phyloP scores from a whole-genome alignment of 345 rosid species.

The Theobroma cacao region DNA sequence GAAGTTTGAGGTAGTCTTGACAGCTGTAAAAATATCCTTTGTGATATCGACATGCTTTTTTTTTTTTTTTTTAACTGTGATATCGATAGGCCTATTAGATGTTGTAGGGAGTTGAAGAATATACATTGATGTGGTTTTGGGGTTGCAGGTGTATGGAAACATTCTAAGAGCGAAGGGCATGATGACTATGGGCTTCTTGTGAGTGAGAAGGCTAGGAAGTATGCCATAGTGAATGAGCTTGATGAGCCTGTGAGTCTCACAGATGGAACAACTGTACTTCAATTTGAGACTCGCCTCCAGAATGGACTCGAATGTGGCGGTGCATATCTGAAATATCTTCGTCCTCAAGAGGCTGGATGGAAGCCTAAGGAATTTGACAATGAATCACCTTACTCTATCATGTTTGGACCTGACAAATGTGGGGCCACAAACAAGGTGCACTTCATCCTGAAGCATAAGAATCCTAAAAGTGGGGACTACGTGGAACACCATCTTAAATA shows the following conservation, averaged over 20 bases:
- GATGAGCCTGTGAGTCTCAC: conserved; percentile 54
- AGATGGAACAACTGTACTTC: conserved; percentile 70
- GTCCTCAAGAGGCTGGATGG: conserved; percentile 85
- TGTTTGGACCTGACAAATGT: conserved; percentile 95
- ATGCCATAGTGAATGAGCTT: conserved; percentile 76
- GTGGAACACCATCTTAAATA: conserved; percentile 78
- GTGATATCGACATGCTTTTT: neutral
- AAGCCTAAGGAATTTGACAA: conserved; percentile 54
- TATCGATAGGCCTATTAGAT: neutral
- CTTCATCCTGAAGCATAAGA: conserved; percentile 84
- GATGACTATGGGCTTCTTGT: conserved; percentile 87
- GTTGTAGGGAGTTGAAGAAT: neutral
- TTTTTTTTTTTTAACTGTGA: neutral
- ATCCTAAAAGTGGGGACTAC: conserved; percentile 80
- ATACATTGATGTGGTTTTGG: conserved; percentile 4
- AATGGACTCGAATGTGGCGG: conserved; percentile 92
- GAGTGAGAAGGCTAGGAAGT: conserved; percentile 70
- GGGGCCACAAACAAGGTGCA: conserved; percentile 89
- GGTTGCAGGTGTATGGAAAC: conserved; percentile 72
- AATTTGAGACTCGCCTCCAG: conserved; percentile 74
- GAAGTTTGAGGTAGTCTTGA: neutral
- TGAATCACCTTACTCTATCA: conserved; percentile 79
- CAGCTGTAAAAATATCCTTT: neutral
- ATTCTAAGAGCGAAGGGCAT: conserved; percentile 78
- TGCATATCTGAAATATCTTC: conserved; percentile 73